Conservation (phyloP, 208 protist genomes). For the Naegleria fowleri region DNA sequence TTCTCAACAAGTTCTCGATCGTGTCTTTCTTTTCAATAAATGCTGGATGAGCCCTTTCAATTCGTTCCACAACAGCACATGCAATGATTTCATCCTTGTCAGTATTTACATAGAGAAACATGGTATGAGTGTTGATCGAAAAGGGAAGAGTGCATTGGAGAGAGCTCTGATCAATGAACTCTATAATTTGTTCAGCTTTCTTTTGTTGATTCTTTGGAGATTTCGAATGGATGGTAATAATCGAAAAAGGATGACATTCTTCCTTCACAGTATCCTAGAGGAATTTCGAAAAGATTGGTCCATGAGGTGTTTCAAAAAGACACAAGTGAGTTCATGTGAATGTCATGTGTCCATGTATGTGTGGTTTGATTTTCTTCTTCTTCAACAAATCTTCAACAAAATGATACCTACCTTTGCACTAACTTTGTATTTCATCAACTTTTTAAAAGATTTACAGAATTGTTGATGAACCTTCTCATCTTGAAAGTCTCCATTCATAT, state of each 20-base stretch:
- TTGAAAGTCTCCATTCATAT: conserved; percentile 1
- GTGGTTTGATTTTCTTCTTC: too few relatives aligned
- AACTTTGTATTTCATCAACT: conserved; percentile 8
- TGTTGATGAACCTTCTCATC: neutral
- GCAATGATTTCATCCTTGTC: neutral
- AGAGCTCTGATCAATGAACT: neutral
- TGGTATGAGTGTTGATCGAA: neutral
- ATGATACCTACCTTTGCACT: neutral
- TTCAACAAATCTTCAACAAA: too few relatives aligned
- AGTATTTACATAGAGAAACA: neutral
- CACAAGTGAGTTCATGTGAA: neutral
- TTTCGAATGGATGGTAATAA: neutral
- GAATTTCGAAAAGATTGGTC: too few relatives aligned
- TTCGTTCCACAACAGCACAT: neutral
- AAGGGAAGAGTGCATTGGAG: neutral
- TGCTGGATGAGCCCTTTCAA: neutral
- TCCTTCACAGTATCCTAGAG: neutral
- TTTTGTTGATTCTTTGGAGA: neutral
- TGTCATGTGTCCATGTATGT: too few relatives aligned
- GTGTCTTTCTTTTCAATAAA: neutral
- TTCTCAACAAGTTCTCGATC: neutral
- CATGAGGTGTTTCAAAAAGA: neutral
- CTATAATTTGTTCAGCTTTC: neutral
- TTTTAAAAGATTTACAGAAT: neutral
- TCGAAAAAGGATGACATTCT: neutral